A percentile compares a stretch with the other conserved stretches of the same genome.
Evolutionary conservation across 202 grass and related monocot species (phyloP).

Genomic region (Panicum virgatum): DNA sequence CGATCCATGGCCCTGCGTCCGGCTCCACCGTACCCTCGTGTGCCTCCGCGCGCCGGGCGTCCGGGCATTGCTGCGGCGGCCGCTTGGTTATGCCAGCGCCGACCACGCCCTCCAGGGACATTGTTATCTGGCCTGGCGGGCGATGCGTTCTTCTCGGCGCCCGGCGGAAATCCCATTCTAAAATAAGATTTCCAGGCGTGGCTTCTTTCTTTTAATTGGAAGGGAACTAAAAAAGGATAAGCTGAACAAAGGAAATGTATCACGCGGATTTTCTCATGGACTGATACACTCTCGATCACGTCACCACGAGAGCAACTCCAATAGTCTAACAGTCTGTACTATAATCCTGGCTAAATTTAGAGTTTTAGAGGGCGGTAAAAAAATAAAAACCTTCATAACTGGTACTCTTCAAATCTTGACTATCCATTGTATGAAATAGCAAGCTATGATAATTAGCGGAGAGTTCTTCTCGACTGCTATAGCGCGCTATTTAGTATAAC

Average conservation of each 20-base stretch:
- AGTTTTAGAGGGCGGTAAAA: too few relatives aligned
- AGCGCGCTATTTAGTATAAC: too few relatives aligned
- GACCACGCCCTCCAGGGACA: slow-evolving; percentile 20
- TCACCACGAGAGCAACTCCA: too few relatives aligned
- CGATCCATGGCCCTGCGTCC: slow-evolving; percentile 29
- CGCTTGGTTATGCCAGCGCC: slow-evolving; percentile 47
- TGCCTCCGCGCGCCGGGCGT: slow-evolving; percentile 2
- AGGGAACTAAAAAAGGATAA: not conserved
- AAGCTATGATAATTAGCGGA: too few relatives aligned
- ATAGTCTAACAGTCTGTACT: too few relatives aligned
- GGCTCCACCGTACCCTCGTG: not conserved
- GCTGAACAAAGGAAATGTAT: not conserved
- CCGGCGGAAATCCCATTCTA: slow-evolving; percentile 40
- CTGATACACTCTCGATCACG: not conserved
- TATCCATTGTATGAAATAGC: too few relatives aligned
- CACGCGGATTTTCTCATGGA: not conserved
- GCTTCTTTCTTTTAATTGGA: not conserved
- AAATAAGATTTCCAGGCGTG: slow-evolving; percentile 20
- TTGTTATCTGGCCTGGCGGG: slow-evolving; percentile 28
- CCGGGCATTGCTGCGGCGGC: slow-evolving; percentile 32
- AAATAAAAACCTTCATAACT: too few relatives aligned
- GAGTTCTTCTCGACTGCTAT: too few relatives aligned
- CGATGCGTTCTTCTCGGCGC: slow-evolving; percentile 47
- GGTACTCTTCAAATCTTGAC: too few relatives aligned
- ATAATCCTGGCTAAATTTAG: too few relatives aligned